Base-by-base conservation (phyloP, 768 basidiomycete species). In the Boletales sp. region DNA sequence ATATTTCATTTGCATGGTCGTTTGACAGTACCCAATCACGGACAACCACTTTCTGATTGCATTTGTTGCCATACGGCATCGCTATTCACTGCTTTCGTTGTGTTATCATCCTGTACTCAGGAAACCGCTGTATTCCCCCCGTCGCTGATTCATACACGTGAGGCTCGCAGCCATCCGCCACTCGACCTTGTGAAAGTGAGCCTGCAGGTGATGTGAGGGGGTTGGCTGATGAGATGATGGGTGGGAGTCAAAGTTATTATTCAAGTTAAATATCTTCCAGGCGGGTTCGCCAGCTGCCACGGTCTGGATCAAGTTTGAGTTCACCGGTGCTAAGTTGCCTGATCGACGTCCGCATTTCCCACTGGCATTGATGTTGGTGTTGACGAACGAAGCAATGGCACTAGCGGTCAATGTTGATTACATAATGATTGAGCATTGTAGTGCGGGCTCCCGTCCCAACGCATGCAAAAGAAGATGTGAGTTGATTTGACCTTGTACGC, bases 41-140 rank as follows among this genome's bases (percentile, higher is more conserved):
- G 54, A 67, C 51, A 53, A 48, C 39, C 31, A 45, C 24, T 48
- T 36, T 39, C n/a, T 45, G 35, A 45, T 37, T 35, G 48, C 53
- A 53, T 45, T 40, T 21, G 44, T 49, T 46, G 44, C 39, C 54
- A 31, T 35, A 30, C 4, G 45, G 40, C 47, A 41, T 51, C 52
- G 46, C 29, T 49, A 30, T 47, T 45, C 50, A 48, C 52, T 37
- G 49, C 53, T 50, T 50, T 58, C 37, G 41, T 54, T 51, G 54
- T 53, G 57, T 39, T 55, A 58, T 54, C 58, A 54, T 17, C 40
- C 51, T 53, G 60, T 66, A 63, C 52, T 53, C 45, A 50, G 48
- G 24, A 27, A 27, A 50, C 52, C 60, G 57, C 47, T 57, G 56
- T 60, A 67, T 56, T 27, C 43, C 38, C 58, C 53, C 37, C 32